Base-by-base conservation (phyloP, 495 filamentous ascomycete species). In the Penicillium lagena region DNA sequence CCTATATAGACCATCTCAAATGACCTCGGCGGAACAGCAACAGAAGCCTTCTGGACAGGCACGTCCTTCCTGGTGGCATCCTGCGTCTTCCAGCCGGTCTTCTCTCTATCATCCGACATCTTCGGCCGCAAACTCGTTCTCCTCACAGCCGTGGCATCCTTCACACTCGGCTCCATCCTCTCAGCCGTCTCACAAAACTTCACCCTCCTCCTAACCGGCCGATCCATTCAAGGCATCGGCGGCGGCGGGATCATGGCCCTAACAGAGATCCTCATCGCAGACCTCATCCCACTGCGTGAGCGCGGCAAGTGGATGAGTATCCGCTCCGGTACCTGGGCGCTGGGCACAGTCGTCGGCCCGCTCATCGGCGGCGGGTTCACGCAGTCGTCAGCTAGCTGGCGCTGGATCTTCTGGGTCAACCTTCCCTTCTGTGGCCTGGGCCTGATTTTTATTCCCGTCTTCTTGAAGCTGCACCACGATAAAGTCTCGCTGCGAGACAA, bases 351-450 rank as follows among this genome's bases (percentile, higher is more conserved):
- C 1, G 14, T 62, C 4, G 69, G 66, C 0, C 69, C 69, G 4
- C 12, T 71, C 0, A 14, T 71, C 1, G 64, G 63, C 8, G 66
- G 62, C 7, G 51, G 33, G 3, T 41, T 71, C 9, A 51, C 47
- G 2, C 15, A 56, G 29, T 33, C 50, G 6, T 29, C 42, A 33
- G 62, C 66, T 22, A 69, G 66, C 0, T 80, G 75, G 76, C 42
- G 76, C 12, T 80, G 78, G 80, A 73, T 78, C 34, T 86, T 86
- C 52, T 86, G 78, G 55, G 73, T 86, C 54, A 86, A 84, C 50
- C 60, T 84, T 6, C 55, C 70, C 12, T 58, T 83, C 7, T 67
- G 68, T 29, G 80, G 51, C 7, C 45, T 67, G 9, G 62, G 68
- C 0, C 73, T 81, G 0, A 59, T 72, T 14, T 72, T 77, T 36